Evolutionary conservation across 2,329 filamentous ascomycete species (phyloP), one percentile per base, ranked within the genome.

Genomic region (Lasiodiplodia hormozganensis): DNA sequence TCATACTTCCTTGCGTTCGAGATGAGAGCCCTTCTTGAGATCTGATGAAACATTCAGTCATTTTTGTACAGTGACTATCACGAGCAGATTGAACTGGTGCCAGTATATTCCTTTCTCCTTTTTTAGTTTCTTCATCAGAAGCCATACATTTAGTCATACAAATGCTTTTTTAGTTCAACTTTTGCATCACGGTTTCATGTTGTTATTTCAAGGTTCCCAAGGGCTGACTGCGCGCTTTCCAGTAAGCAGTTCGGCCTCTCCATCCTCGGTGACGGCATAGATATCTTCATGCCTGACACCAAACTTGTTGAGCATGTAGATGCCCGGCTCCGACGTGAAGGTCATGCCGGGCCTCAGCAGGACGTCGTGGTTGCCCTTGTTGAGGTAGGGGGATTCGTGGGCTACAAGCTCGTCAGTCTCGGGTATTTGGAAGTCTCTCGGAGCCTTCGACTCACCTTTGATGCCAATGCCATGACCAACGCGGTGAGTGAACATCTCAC

Each of bases 381-480:
- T 89, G 38, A 90, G 77, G 71, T 90, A 90, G 0, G 88, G 88
- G 36, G 86, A 87, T 73, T 90, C 88, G 70, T 90, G 88, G 1
- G 88, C 88, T 65, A 34, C 47, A 23, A 21, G 7, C 16, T 18
- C 18, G 23, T 52, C 28, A 64, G 66, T n/a, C 52, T 16, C 8
- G 21, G 8, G 11, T 5, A n/a, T 18, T 31, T 53, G 11, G 6
- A 49, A 36, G 3, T 3, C 4, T 28, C 4, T 21, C 23, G 2
- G 1, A 16, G 51, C 60, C 64, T 52, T 56, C 14, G 4, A 40
- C 47, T 31, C n/a, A 65, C 62, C 62, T 77, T 90, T 90, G 74
- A 90, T 89, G 0, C 88, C 88, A 58, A 90, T 89, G 1, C 88
- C 86, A 72, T 90, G 88, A 0, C 88, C 88, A 0, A 90, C 79